Evolutionary conservation across 192 early-diverging fungal genomes (phyloP).

Genomic region (Coemansia sp.): DNA sequence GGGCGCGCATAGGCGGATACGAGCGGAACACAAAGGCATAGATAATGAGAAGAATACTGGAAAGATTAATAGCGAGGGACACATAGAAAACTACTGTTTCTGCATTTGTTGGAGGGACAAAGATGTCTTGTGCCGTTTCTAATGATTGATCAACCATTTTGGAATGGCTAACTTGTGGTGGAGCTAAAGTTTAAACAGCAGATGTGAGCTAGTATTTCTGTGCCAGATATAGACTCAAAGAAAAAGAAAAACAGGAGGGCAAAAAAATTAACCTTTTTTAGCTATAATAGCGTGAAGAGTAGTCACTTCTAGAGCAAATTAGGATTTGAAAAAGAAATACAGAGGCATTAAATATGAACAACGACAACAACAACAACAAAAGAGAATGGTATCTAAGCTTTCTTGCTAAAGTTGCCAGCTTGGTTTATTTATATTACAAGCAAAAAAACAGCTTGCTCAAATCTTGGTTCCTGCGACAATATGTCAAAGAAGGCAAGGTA

Average conservation of each 20-base stretch:
- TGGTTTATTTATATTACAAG: not conserved
- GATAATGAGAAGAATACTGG: constrained; percentile 23
- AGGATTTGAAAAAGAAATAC: not conserved
- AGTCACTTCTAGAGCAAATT: not conserved
- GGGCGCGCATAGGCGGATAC: constrained; percentile 41
- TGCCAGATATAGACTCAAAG: no score
- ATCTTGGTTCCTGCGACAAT: not conserved
- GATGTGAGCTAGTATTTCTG: no score
- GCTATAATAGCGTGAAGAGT: no score
- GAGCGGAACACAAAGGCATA: constrained; percentile 33
- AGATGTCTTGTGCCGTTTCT: constrained; percentile 34
- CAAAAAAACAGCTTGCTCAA: not conserved
- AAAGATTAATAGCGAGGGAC: constrained; percentile 28
- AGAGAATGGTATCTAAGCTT: not conserved
- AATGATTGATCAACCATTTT: constrained; percentile 16
- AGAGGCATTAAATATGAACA: not conserved
- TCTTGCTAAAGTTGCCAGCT: not conserved
- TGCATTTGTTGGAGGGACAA: constrained; percentile 27
- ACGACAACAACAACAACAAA: not conserved
- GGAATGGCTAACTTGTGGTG: no score
- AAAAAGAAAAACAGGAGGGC: not conserved
- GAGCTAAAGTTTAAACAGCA: no score
- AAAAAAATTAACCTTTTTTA: not conserved
- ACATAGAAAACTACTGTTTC: constrained; percentile 35
- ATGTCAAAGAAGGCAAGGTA: not conserved